Percentiles rank a stretch among this genome's conserved stretches.
Conservation (phyloP, 495 filamentous ascomycete species). For the Usnea hakonensis region DNA sequence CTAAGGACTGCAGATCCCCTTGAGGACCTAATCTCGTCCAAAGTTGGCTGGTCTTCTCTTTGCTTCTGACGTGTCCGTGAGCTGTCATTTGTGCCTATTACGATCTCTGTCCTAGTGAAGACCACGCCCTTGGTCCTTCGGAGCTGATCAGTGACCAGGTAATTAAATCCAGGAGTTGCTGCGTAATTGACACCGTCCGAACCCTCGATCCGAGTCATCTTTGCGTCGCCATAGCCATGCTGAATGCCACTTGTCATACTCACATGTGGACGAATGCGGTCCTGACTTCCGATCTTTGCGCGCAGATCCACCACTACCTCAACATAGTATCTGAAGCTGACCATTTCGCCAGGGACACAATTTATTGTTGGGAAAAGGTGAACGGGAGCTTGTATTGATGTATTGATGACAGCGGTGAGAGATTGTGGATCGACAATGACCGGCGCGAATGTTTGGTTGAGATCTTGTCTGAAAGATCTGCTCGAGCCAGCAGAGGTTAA, state of each 20-base stretch:
- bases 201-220: slow-evolving; percentile 38
- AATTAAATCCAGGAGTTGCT: slow-evolving; percentile 51
- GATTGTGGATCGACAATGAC: slow-evolving; percentile 74
- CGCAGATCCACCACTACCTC: slow-evolving; percentile 89
- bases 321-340: slow-evolving; percentile 86
- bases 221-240: slow-evolving; percentile 36
- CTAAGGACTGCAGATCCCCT: slow-evolving; percentile 22
- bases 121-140: slow-evolving; percentile 83
- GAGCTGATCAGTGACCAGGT: slow-evolving; percentile 84
- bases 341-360: slow-evolving; percentile 80
- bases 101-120: slow-evolving; percentile 69
- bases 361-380: slow-evolving; percentile 90
- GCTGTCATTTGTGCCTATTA: slow-evolving; percentile 83
- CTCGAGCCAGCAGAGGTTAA: slow-evolving; percentile 71
- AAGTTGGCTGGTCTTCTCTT: background rate
- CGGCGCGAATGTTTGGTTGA: slow-evolving; percentile 78
- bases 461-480: slow-evolving; percentile 87
- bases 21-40: background rate
- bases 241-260: slow-evolving; percentile 46
- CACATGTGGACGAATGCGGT: slow-evolving; percentile 53
- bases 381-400: slow-evolving; percentile 77
- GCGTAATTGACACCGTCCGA: slow-evolving; percentile 33
- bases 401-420: slow-evolving; percentile 68
- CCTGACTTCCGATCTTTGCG: slow-evolving; percentile 64
- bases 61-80: slow-evolving; percentile 50